Evolutionary conservation across 139 green algal genomes (phyloP).

Genomic region (Haematococcus lacustris): DNA sequence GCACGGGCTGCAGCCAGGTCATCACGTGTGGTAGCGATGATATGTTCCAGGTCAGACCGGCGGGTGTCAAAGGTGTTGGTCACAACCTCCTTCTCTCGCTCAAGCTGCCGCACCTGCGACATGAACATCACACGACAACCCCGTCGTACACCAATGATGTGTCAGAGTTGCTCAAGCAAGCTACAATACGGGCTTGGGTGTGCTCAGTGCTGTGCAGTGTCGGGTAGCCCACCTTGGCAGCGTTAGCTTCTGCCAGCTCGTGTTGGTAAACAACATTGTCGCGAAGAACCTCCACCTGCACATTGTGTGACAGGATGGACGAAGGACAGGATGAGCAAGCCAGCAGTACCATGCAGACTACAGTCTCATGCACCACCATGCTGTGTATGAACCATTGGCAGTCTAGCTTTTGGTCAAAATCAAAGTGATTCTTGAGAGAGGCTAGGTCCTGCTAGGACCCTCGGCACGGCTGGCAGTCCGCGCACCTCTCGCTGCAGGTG

Average conservation of each 20-base stretch:
- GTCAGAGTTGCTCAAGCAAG: not conserved
- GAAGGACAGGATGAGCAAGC: too few species aligned
- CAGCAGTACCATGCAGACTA: too few species aligned
- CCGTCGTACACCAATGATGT: not conserved
- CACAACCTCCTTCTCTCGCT: conserved; percentile 47
- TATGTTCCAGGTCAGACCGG: conserved; percentile 10
- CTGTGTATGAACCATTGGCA: too few species aligned
- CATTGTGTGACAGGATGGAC: too few species aligned
- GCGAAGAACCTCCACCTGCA: conserved; percentile 27
- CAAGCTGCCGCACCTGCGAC: conserved; percentile 34
- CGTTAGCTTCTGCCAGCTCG: conserved; percentile 37
- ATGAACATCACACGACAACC: not conserved
- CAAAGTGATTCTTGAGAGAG: too few species aligned
- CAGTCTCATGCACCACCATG: too few species aligned
- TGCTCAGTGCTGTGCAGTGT: too few species aligned
- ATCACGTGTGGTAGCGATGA: conserved; percentile 9
- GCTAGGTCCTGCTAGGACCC: too few species aligned
- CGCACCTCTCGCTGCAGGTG: conserved; percentile 34
- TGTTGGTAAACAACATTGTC: conserved; percentile 42
- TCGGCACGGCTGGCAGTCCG: too few species aligned
- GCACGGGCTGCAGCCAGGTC: conserved; percentile 1
- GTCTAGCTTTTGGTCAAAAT: too few species aligned
- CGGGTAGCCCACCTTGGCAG: conserved; percentile 42
- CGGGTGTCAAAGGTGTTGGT: conserved; percentile 29
- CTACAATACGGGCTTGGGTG: too few species aligned